Evolutionary conservation across 108 stramenopile species (phyloP), one percentile per base, ranked within the genome.

Genomic region (Discostella stelligeroides): DNA sequence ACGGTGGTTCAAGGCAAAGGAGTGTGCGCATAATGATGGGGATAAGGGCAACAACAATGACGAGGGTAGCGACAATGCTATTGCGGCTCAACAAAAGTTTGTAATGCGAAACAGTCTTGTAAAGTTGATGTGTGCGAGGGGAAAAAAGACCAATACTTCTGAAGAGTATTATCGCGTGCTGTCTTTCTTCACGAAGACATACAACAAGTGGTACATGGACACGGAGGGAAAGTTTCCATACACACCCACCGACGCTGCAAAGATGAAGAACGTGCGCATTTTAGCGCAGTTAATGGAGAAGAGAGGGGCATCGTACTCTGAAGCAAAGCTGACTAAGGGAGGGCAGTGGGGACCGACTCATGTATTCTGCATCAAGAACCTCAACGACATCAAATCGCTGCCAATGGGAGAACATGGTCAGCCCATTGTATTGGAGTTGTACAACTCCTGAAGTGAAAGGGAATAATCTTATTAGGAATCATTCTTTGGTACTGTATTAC

Each of bases 201-300:
- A 72, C 63, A 72, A 72, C 7, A 72, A 72, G 34, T 72, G 70
- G 70, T 70, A 27, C 38, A 15, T 70, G 14, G 45, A 29, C 15
- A 29, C 20, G 47, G 68, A 70, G 21, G 13, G 42, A 10, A 53
- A 61, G 8, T 47, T 47, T 21, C 38, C 59, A 15, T 49, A 8
- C 7, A 28, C 14, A 18, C 41, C 17, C 2, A 43, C 51, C 14
- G 63, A 63, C 21, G 38, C 71, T 46, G 51, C 50, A 47, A 64
- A 56, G 34, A 45, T 47, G 23, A 45, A 53, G 50, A 47, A 50
- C 23, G 48, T 30, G 7, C 46, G 47, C 11, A 14, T 72, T 17
- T 54, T 72, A 25, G 71, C 49, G 1, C 28, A 60, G 18, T 61
- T 63, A 60, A 60, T 72, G n/a, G 29, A 53, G 17, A 63, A 64